A percentile compares a stretch with the other conserved stretches of the same genome.
phyloP scores from a whole-genome alignment of 108 stramenopile species.

The Nitzschia sp. region DNA sequence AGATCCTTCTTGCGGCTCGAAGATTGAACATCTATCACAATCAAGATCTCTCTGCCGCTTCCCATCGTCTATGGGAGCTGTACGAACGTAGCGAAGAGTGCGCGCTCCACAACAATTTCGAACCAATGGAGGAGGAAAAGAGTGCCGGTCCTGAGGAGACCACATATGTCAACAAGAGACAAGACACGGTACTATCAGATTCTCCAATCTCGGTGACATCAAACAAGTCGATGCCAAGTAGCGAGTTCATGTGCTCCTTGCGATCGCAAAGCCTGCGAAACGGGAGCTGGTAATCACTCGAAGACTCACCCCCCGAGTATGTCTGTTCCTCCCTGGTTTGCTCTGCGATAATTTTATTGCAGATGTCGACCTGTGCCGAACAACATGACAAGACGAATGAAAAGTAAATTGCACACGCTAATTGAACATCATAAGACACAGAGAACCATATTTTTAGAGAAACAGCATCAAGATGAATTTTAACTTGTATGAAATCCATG shows the following conservation, averaged over 20 bases:
- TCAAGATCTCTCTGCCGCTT: slow-evolving; percentile 38
- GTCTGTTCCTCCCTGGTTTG: too few relatives aligned
- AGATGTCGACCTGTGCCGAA: too few relatives aligned
- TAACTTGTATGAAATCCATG: too few relatives aligned
- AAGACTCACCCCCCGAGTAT: too few relatives aligned
- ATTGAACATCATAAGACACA: too few relatives aligned
- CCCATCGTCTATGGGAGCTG: slow-evolving; percentile 59
- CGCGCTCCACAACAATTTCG: slow-evolving; percentile 46
- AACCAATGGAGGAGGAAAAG: slow-evolving; percentile 38
- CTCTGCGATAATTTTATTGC: too few relatives aligned
- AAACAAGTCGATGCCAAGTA: slow-evolving; percentile 22
- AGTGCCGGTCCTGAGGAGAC: slow-evolving; percentile 8
- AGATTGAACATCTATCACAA: slow-evolving; percentile 19
- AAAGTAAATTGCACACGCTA: too few relatives aligned
- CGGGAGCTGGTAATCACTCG: slow-evolving; percentile 39
- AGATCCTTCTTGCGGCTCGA: slow-evolving; percentile 20
- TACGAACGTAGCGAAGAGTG: slow-evolving; percentile 71
- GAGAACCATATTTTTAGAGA: too few relatives aligned
- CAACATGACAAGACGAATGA: too few relatives aligned
- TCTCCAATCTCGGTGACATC: slow-evolving; percentile 35
- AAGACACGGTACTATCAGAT: not conserved
- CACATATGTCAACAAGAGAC: slow-evolving; percentile 15
- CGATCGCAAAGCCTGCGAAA: slow-evolving; percentile 26
- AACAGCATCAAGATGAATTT: too few relatives aligned
- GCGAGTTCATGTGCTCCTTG: slow-evolving; percentile 31